Percentiles rank a stretch among this genome's conserved stretches.
These are phyloP conservation scores for Pluteus cervinus DNA, from an alignment of 768 basidiomycete species.

Conservation along the genomic window DNA sequence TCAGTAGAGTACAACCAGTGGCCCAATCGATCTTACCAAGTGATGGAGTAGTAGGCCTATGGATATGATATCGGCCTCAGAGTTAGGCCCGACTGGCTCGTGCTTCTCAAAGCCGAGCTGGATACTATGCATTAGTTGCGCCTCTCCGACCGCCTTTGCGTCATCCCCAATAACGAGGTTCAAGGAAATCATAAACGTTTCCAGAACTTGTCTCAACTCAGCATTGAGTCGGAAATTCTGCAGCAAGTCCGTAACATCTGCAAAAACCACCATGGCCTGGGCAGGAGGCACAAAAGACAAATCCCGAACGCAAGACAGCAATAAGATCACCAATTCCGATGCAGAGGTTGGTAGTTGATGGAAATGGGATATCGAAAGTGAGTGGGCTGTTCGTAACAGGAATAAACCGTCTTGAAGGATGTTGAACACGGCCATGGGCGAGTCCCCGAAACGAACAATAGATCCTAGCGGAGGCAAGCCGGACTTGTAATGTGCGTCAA, in stretches of 20 bases:
- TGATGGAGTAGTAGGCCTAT: slow-evolving; percentile 57
- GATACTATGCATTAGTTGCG: slow-evolving; percentile 62
- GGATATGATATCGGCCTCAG: slow-evolving; percentile 60
- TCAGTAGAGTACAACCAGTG: slow-evolving; percentile 6
- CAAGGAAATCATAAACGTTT: slow-evolving; percentile 52
- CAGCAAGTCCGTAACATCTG: slow-evolving; percentile 49
- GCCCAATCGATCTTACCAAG: slow-evolving; percentile 38
- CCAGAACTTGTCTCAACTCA: slow-evolving; percentile 50
- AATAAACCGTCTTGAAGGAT: slow-evolving; percentile 57
- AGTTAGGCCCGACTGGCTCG: slow-evolving; percentile 49
- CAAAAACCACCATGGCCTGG: slow-evolving; percentile 46
- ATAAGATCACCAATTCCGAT: slow-evolving; percentile 56
- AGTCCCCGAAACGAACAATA: slow-evolving; percentile 43
- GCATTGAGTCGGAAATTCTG: slow-evolving; percentile 46
- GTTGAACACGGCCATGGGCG: slow-evolving; percentile 41
- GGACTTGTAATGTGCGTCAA: slow-evolving; percentile 59
- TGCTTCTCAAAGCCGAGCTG: slow-evolving; percentile 54
- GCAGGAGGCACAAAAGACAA: slow-evolving; percentile 55
- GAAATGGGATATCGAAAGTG: slow-evolving; percentile 49
- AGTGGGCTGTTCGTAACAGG: slow-evolving; percentile 51
- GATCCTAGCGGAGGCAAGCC: slow-evolving; percentile 49
- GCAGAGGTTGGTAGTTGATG: slow-evolving; percentile 54
- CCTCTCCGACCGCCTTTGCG: slow-evolving; percentile 61
- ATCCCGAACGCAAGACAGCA: slow-evolving; percentile 57
- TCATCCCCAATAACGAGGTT: slow-evolving; percentile 63